Evolutionary conservation across 2,329 filamentous ascomycete species (phyloP).

Genomic region (Aspergillus tubingensis): DNA sequence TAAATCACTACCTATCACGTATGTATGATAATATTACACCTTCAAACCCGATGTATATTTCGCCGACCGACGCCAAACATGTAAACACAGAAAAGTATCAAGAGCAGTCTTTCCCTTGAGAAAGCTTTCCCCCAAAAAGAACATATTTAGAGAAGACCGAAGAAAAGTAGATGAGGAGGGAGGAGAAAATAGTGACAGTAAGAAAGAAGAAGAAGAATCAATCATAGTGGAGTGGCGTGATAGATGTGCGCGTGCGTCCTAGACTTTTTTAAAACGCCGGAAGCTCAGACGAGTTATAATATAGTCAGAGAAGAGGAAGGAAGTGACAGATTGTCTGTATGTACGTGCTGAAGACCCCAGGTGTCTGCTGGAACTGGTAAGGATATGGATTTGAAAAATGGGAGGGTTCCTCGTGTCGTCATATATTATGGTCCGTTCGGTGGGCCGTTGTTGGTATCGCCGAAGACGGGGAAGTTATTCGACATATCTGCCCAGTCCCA

Average conservation of each 20-base stretch:
- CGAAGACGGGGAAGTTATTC: conserved; percentile 39
- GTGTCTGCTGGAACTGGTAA: background rate
- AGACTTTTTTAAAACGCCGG: background rate
- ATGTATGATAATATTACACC: background rate
- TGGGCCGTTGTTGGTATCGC: conserved; percentile 16
- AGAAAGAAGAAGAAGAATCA: background rate
- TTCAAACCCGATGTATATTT: background rate
- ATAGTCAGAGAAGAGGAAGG: background rate
- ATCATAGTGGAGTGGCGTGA: background rate
- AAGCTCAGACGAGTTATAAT: background rate
- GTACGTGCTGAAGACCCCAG: background rate
- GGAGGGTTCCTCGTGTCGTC: background rate
- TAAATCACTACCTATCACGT: background rate
- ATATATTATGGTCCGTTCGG: background rate
- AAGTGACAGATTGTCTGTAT: background rate
- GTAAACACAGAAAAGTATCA: background rate
- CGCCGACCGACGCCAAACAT: background rate
- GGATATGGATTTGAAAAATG: background rate
- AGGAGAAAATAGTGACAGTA: background rate
- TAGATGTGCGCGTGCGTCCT: background rate
- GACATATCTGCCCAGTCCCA: conserved; percentile 71
- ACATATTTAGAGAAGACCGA: background rate
- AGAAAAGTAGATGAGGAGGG: background rate
- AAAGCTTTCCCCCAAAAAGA: background rate
- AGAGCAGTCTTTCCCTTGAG: background rate